These are phyloP conservation scores for Phytophthora sojae DNA, from an alignment of 352 stramenopile species.

Conservation along the genomic window DNA sequence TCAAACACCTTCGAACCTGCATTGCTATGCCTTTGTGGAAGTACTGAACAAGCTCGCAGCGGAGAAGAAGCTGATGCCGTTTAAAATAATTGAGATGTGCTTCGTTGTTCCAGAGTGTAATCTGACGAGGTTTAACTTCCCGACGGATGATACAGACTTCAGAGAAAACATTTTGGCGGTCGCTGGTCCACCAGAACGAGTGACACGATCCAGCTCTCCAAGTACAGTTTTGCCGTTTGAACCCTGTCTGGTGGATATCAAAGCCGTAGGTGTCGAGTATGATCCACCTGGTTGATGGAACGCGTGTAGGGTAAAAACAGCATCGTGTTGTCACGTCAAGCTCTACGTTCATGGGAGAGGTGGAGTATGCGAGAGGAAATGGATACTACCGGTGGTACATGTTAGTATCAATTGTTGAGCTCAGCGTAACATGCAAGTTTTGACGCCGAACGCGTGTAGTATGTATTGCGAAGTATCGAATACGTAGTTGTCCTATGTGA, in stretches of 20 bases:
- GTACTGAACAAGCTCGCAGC: background rate
- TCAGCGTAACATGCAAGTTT: too few relatives aligned
- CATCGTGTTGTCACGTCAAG: too few relatives aligned
- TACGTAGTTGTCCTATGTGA: too few relatives aligned
- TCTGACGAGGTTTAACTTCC: background rate
- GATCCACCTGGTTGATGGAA: too few relatives aligned
- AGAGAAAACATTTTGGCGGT: background rate
- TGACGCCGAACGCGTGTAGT: too few relatives aligned
- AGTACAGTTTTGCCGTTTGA: background rate
- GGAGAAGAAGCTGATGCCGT: background rate
- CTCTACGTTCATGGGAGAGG: too few relatives aligned
- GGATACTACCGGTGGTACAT: too few relatives aligned
- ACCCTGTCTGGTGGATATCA: background rate
- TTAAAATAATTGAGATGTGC: background rate
- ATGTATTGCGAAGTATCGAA: too few relatives aligned
- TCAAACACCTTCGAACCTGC: background rate
- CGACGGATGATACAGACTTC: background rate
- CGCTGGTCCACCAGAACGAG: background rate
- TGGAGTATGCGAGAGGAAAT: too few relatives aligned
- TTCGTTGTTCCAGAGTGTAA: background rate
- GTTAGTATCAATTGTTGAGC: too few relatives aligned
- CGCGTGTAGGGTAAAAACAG: too few relatives aligned
- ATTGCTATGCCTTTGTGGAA: background rate
- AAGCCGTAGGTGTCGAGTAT: background rate
- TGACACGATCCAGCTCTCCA: background rate